These are phyloP conservation scores for Podila verticillata DNA, from an alignment of 192 early-diverging fungal genomes.

Conservation along the genomic window DNA sequence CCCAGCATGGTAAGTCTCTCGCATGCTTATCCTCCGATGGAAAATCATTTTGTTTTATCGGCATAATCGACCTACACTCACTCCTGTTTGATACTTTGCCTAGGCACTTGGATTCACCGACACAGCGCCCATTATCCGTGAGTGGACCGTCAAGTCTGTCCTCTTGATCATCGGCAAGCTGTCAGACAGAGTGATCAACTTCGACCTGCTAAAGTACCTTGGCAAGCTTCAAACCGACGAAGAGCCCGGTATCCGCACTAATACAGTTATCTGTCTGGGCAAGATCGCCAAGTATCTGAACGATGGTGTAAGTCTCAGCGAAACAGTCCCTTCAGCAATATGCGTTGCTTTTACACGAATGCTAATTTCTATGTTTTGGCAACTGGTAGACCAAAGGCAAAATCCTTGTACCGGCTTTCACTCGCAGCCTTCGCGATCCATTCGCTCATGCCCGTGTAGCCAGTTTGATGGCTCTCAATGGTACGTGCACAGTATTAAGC, in stretches of 20 bases:
- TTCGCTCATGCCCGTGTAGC: constrained; percentile 91
- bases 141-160: constrained; percentile 89
- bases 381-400: constrained; percentile 73
- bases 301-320: constrained; percentile 63
- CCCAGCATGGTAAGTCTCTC: constrained; percentile 72
- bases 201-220: constrained; percentile 85
- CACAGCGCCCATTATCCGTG: constrained; percentile 88
- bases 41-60: no score
- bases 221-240: constrained; percentile 91
- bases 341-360: no score
- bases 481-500: constrained; percentile 14
- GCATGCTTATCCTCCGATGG: no score
- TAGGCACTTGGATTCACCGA: constrained; percentile 90
- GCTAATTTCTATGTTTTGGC: no score
- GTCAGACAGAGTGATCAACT: constrained; percentile 79
- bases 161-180: constrained; percentile 71
- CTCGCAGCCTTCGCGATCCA: constrained; percentile 83
- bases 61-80: no score
- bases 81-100: no score
- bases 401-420: constrained; percentile 85
- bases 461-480: constrained; percentile 79
- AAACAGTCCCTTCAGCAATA: neutral
- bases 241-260: constrained; percentile 96
- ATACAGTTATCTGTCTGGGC: constrained; percentile 95
- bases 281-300: constrained; percentile 86